Evolutionary conservation across 2,329 filamentous ascomycete species (phyloP), one percentile per base, ranked within the genome.

Genomic region (Juglanconis oblonga): DNA sequence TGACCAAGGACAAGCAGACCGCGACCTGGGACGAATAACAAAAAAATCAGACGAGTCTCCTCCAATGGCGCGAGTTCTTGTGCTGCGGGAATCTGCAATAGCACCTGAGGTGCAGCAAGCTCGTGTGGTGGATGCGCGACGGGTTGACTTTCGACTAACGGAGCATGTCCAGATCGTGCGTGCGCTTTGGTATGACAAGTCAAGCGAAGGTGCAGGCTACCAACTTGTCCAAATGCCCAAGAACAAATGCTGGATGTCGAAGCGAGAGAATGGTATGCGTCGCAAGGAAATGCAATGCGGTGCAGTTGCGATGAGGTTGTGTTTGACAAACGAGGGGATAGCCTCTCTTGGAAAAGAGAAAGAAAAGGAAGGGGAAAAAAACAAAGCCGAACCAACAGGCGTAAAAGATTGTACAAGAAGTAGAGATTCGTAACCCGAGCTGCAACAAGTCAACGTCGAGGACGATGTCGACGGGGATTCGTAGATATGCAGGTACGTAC

Each of bases 71-170:
- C 32, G 40, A 40, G 29, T n/a, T 54, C 54, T 47, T 63, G 55
- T 58, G 61, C 54, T 57, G 61, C 61, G 58, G 61, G 52, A 54
- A 38, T 48, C 51, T 63, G 61, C 61, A 63, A 58, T 58, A 59
- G 55, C 55, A 58, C 61, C 54, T 38, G 55, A 57, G 55, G 38
- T 57, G 55, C 55, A 57, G 55, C 47, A 35, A 35, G 31, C 17
- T 50, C 45, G 55, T 51, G 55, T 57, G 55, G 55, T 51, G 35
- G 59, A 62, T 55, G 48, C 51, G 57, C 53, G 49, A 57, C 44
- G 42, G 38, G 57, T 38, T 14, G 57, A 52, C 32, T 57, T 56
- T 32, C 14, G 33, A 53, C 17, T 47, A 55, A 55, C 17, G 24
- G 17, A 57, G 33, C 36, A 57, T 55, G 52, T 57, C 50, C 50